A percentile compares a stretch with the other conserved stretches of the same genome.
Evolutionary conservation across 2,329 filamentous ascomycete species (phyloP).

Genomic region (Alternaria hordeiaustralica): DNA sequence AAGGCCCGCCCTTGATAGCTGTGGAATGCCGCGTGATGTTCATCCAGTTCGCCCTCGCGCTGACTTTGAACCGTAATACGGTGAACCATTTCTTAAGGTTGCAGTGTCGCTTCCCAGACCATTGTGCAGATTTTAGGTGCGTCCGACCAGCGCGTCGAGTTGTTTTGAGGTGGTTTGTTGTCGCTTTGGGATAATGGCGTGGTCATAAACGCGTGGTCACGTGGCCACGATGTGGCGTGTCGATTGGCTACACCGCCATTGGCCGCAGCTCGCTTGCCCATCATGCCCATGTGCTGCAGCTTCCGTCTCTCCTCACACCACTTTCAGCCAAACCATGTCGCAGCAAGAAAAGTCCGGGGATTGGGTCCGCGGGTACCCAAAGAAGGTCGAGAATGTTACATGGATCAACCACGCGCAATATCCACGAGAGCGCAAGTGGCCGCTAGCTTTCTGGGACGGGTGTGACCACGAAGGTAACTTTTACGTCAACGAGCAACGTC

Average conservation of each 20-base stretch:
- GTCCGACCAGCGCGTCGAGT: background rate
- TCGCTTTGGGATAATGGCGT: background rate
- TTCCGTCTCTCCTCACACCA: too few relatives aligned
- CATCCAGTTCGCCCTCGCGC: background rate
- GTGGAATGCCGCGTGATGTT: background rate
- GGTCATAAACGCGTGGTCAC: background rate
- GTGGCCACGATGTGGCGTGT: background rate
- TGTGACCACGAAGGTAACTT: too few relatives aligned
- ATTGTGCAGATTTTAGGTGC: background rate
- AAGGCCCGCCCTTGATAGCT: background rate
- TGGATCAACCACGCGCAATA: too few relatives aligned
- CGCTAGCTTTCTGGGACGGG: too few relatives aligned
- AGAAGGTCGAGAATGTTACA: too few relatives aligned
- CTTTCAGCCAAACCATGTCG: background rate
- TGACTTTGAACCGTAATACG: background rate
- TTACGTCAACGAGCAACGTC: too few relatives aligned
- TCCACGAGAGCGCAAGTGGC: too few relatives aligned
- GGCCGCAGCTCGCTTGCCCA: background rate
- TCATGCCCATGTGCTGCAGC: too few relatives aligned
- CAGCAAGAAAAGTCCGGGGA: background rate
- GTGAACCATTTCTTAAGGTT: background rate
- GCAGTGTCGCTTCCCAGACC: background rate
- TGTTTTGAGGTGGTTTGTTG: background rate
- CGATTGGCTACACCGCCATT: background rate
- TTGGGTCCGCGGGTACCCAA: background rate